Evolutionary conservation across 1,139 yeast species (phyloP), one percentile per base, ranked within the genome.

Genomic region (Spencermartinsiella ligniputridi): DNA sequence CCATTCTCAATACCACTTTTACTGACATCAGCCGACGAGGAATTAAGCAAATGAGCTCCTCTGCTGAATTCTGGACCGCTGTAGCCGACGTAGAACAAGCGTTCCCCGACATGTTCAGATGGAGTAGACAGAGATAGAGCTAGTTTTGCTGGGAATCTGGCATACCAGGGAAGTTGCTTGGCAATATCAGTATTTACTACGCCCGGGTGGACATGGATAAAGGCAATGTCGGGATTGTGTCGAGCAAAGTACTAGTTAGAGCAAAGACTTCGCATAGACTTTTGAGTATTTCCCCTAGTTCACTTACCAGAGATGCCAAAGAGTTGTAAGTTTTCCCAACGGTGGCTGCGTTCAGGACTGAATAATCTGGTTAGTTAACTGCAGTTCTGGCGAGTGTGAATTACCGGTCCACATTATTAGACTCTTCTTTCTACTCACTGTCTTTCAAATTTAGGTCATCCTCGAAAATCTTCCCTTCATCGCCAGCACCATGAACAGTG

Each of bases 181-280:
- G 21, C 21, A 30, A 51, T 50, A 13, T 48, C 49, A 8, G 65
- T 58, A 5, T 46, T 41, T 21, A 62, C 63, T 12, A 53, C 5
- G 5, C 67, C 67, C 3, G 67, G 67, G 44, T 42, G 45, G 13
- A 51, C 51, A 48, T 62, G 67, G 25, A 45, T 47, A 42, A 62
- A 62, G 3, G 55, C 29, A 12, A 62, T 42, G 3, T 52, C 44
- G 16, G 67, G 64, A 44, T 61, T 53, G 13, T 47, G 42, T 22
- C 48, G 39, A 2, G 61, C 61, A 46, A 60, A 57, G 19, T 52
- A 42, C 35, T 42, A 29, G 19, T 48, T 54, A 2, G 58, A 22
- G 9, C n/a, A n/a, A n/a, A n/a, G n/a, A n/a, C n/a, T n/a, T n/a
- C n/a, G n/a, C n/a, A n/a, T n/a, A n/a, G n/a, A n/a, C n/a, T n/a